A percentile compares a stretch with the other conserved stretches of the same genome.
These are phyloP conservation scores for Exophiala sideris DNA, from an alignment of 2,329 filamentous ascomycete genomes.

Conservation along the genomic window DNA sequence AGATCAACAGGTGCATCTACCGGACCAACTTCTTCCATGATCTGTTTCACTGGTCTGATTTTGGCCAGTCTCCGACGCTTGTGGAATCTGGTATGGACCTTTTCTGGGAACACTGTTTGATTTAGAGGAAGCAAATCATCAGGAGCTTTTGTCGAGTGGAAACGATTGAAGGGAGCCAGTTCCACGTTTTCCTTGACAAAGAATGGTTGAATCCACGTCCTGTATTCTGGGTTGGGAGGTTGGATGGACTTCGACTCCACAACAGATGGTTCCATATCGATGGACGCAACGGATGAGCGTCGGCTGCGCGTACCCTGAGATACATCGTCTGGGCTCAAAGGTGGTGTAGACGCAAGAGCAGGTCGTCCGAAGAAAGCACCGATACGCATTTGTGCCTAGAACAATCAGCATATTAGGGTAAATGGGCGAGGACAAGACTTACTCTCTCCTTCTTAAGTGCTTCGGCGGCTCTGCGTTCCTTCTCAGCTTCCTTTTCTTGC, in stretches of 20 bases:
- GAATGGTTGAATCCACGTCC: slow-evolving; percentile 75
- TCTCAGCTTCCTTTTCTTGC: slow-evolving; percentile 38
- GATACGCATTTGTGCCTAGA: slow-evolving; percentile 49
- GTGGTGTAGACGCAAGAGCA: slow-evolving; percentile 28
- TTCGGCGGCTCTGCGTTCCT: slow-evolving; percentile 34
- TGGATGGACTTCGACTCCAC: slow-evolving; percentile 31
- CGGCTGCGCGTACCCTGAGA: slow-evolving; percentile 25
- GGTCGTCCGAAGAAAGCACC: slow-evolving; percentile 50
- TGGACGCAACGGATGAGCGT: slow-evolving; percentile 27
- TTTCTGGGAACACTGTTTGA: slow-evolving; percentile 9
- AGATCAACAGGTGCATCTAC: slow-evolving; percentile 37
- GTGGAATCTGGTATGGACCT: slow-evolving; percentile 8
- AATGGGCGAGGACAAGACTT: slow-evolving; percentile 24
- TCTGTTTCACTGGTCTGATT: slow-evolving; percentile 53
- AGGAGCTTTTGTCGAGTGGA: slow-evolving; percentile 4
- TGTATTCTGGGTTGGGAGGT: slow-evolving; percentile 51
- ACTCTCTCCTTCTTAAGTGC: slow-evolving; percentile 47
- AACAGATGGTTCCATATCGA: slow-evolving; percentile 21
- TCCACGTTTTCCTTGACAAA: slow-evolving; percentile 69
- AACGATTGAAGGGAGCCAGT: slow-evolving; percentile 56
- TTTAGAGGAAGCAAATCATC: slow-evolving; percentile 4
- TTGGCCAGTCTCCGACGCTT: slow-evolving; percentile 15
- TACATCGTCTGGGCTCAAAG: slow-evolving; percentile 18
- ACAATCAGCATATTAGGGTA: slow-evolving; percentile 29
- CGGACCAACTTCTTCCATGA: slow-evolving; percentile 55